phyloP scores from a whole-genome alignment of 2,329 filamentous ascomycete species.

The Colletotrichum tofieldiae region DNA sequence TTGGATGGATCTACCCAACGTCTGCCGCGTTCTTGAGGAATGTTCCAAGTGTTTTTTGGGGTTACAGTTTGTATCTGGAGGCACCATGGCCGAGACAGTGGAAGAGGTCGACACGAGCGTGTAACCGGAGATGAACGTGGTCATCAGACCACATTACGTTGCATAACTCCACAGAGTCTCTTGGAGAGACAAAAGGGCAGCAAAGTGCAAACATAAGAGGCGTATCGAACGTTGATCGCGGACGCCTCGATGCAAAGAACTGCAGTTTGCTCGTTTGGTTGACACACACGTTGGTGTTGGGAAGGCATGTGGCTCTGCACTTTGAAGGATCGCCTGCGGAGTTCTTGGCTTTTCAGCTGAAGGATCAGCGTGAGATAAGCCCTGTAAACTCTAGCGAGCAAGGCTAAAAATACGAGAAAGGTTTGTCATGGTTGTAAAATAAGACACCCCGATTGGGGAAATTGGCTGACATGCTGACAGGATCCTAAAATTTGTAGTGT shows the following conservation, averaged over 20 bases:
- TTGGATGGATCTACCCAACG: too few relatives aligned
- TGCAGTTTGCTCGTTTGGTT: not conserved
- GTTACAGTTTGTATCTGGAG: not conserved
- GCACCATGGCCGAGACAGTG: too few relatives aligned
- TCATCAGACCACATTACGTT: not conserved
- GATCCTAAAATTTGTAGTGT: constrained; percentile 2
- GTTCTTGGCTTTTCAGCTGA: constrained; percentile 31
- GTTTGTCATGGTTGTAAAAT: constrained; percentile 23
- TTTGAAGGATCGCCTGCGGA: constrained; percentile 28
- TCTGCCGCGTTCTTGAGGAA: not conserved
- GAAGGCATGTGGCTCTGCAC: constrained; percentile 13
- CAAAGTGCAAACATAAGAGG: not conserved
- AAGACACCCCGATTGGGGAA: constrained; percentile 6
- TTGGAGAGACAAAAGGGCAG: not conserved
- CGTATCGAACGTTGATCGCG: not conserved
- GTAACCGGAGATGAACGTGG: not conserved
- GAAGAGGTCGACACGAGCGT: not conserved
- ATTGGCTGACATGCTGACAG: constrained; percentile 35
- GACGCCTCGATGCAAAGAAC: not conserved
- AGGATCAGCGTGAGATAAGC: constrained; percentile 31
- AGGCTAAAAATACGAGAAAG: constrained; percentile 35
- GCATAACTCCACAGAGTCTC: not conserved
- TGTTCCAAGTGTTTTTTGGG: too few relatives aligned
- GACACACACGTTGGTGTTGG: not conserved
- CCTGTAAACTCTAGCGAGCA: not conserved